Conservation (phyloP, 108 stramenopile genomes). For the Hondaea fermentalgiana region DNA sequence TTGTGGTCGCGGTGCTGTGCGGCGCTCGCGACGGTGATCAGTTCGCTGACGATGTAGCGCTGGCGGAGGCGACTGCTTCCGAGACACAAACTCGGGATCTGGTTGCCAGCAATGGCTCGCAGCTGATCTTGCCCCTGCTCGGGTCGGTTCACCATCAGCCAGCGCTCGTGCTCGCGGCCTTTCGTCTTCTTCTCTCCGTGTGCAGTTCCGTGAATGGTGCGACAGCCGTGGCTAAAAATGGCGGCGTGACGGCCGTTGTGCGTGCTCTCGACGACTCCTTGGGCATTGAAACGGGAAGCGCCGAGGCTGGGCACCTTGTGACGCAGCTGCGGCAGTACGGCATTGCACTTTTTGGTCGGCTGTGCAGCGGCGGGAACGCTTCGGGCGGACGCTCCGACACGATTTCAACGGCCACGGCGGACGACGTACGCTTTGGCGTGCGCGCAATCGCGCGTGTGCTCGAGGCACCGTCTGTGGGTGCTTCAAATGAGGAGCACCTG, state of each 20-base stretch:
- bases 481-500: background rate
- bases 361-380: constrained; percentile 2
- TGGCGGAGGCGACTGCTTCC: background rate
- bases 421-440: background rate
- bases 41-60: background rate
- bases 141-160: background rate
- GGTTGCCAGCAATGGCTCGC: constrained; percentile 3
- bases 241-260: background rate
- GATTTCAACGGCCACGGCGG: background rate
- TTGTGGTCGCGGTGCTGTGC: background rate
- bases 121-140: background rate
- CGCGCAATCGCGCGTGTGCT: background rate
- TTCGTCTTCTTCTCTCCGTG: background rate
- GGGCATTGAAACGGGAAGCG: background rate
- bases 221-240: background rate
- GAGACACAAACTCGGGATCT: background rate
- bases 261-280: background rate
- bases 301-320: background rate
- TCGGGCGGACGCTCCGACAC: background rate
- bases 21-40: background rate
- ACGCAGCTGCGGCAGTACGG: background rate
- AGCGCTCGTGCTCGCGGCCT: background rate
- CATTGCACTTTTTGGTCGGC: background rate
- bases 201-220: background rate
- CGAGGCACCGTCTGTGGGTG: background rate